A percentile compares a stretch with the other conserved stretches of the same genome.
phyloP scores from a whole-genome alignment of 768 basidiomycete species.

The Guyanaporus albipodus region DNA sequence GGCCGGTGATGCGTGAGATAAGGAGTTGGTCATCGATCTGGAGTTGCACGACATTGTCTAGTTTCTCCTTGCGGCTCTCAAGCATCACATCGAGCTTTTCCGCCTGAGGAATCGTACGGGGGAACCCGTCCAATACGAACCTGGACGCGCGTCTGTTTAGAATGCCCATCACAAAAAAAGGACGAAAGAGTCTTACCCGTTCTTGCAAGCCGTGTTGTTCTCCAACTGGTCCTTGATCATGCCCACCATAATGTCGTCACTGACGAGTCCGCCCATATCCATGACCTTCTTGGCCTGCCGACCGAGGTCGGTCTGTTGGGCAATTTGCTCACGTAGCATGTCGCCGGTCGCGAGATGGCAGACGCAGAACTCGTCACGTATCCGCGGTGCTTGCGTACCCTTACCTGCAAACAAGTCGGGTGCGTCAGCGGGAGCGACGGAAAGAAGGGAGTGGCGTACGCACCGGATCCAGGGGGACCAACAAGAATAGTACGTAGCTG shows the following conservation, averaged over 20 bases:
- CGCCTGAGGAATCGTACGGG: slow-evolving; percentile 93
- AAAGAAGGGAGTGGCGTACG: slow-evolving; percentile 20
- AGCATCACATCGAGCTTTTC: slow-evolving; percentile 96
- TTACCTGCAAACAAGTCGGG: slow-evolving; percentile 59
- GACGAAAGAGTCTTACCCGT: slow-evolving; percentile 65
- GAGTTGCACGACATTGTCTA: slow-evolving; percentile 91
- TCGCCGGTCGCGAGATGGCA: slow-evolving; percentile 99
- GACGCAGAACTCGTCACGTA: slow-evolving; percentile 89
- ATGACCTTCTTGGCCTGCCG: slow-evolving; percentile 95
- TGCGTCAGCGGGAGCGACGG: background rate
- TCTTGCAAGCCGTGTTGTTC: slow-evolving; percentile 88
- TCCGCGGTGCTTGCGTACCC: slow-evolving; percentile 95
- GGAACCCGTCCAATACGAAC: slow-evolving; percentile 99
- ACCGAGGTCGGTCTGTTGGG: slow-evolving; percentile 82
- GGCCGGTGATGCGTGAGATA: slow-evolving; percentile 96
- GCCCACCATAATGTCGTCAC: slow-evolving; percentile 94
- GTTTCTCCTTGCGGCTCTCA: slow-evolving; percentile 70
- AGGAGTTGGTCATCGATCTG: slow-evolving; percentile 91
- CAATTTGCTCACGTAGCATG: slow-evolving; percentile 95
- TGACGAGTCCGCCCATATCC: slow-evolving; percentile 92
- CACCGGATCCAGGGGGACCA: slow-evolving; percentile 97
- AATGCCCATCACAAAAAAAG: background rate
- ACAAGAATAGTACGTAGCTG: slow-evolving; percentile 90
- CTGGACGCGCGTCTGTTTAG: slow-evolving; percentile 37
- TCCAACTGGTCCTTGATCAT: slow-evolving; percentile 97